Conservation (phyloP, 2,329 filamentous ascomycete species). For the Cladosporium sp. region DNA sequence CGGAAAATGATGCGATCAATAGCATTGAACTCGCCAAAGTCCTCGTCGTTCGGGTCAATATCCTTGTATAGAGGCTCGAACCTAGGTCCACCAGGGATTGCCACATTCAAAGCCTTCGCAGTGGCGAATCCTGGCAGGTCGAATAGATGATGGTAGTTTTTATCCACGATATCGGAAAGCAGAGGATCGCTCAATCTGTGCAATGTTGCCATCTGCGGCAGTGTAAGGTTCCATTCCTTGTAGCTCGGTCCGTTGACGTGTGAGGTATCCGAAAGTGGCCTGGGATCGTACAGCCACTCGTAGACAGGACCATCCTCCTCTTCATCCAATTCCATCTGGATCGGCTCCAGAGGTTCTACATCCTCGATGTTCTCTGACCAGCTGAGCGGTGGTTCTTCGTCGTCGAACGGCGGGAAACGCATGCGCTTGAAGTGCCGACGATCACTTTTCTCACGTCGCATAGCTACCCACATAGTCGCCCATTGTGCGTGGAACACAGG, state of each 20-base stretch:
- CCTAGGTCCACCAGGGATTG: slow-evolving; percentile 91
- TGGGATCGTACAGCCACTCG: slow-evolving; percentile 97
- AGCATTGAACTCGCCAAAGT: slow-evolving; percentile 99
- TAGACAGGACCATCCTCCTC: slow-evolving; percentile 85
- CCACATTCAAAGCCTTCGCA: slow-evolving; percentile 93
- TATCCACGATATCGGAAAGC: slow-evolving; percentile 85
- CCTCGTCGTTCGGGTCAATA: slow-evolving; percentile 96
- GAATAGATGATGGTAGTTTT: slow-evolving; percentile 98
- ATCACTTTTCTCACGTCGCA: slow-evolving; percentile 97
- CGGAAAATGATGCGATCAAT: slow-evolving; percentile 99
- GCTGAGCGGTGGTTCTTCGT: slow-evolving; percentile 93
- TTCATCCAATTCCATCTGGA: slow-evolving; percentile 97
- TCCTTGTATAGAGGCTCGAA: slow-evolving; percentile 99
- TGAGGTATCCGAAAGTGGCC: slow-evolving; percentile 81
- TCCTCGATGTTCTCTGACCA: slow-evolving; percentile 99
- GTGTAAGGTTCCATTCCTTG: slow-evolving; percentile 85
- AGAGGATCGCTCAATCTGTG: slow-evolving; percentile 89
- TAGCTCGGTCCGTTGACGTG: slow-evolving; percentile 97
- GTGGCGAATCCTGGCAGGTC: slow-evolving; percentile 92
- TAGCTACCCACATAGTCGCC: slow-evolving; percentile 99
- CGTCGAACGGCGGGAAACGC: slow-evolving; percentile 97
- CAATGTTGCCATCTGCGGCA: slow-evolving; percentile 93
- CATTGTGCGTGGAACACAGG: slow-evolving; percentile 97
- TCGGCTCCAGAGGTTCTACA: slow-evolving; percentile 93
- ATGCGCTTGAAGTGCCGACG: slow-evolving; percentile 95